Conservation (phyloP, 208 protist species). For the Paratrypanosoma confusum region DNA sequence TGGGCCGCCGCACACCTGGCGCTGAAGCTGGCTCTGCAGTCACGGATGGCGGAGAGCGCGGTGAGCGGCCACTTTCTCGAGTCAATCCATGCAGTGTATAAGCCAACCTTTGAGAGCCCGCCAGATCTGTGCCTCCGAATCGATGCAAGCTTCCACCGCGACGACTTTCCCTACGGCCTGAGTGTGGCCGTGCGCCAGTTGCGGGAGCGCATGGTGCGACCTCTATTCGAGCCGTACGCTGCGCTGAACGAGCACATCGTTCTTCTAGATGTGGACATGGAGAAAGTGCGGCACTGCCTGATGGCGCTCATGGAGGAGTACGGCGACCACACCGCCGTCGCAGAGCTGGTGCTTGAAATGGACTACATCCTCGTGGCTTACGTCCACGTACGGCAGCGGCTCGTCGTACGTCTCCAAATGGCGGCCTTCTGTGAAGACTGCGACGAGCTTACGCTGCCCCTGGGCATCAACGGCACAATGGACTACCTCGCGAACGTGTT, state of each 20-base stretch:
- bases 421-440: constrained; percentile 11
- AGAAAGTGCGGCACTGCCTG: constrained; percentile 7
- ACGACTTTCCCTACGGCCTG: constrained; percentile 11
- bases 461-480: constrained; percentile 15
- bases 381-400: constrained; percentile 8
- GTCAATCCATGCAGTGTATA: constrained; percentile 7
- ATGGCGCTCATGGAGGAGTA: constrained; percentile 4
- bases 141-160: constrained; percentile 1
- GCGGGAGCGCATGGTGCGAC: constrained; percentile 7
- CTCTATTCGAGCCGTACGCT: constrained; percentile 10
- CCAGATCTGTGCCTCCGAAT: no score
- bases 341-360: constrained; percentile 7
- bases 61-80: constrained; percentile 4
- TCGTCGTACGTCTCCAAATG: constrained; percentile 10
- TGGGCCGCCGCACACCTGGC: neutral
- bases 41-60: no score
- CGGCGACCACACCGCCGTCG: constrained; percentile 8
- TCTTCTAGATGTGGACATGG: constrained; percentile 11
- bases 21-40: no score
- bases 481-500: neutral
- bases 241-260: constrained; percentile 14
- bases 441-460: constrained; percentile 6
- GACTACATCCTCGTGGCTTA: constrained; percentile 9
- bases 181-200: constrained; percentile 5
- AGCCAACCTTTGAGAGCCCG: constrained; percentile 3